phyloP scores from a whole-genome alignment of 116 monocot genomes.

The Papilionanthe hybrid region DNA sequence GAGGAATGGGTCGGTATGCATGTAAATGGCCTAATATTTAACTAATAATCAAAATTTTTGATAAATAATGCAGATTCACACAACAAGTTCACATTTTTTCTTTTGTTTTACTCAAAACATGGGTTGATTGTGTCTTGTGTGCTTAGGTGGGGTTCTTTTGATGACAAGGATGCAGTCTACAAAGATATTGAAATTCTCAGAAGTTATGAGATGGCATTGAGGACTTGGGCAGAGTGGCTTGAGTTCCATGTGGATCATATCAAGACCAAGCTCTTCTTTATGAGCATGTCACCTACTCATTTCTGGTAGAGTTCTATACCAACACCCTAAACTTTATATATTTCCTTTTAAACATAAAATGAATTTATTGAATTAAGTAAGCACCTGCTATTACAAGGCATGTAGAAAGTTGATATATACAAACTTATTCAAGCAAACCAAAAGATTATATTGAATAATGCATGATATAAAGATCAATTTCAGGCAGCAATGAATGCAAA shows the following conservation, averaged over 20 bases:
- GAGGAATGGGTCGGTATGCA: no score
- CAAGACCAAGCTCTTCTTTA: conserved; percentile 42
- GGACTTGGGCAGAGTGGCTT: conserved; percentile 68
- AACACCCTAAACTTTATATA: background rate
- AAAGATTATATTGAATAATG: no score
- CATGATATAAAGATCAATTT: no score
- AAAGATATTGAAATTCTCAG: conserved; percentile 48
- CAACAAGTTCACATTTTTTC: no score
- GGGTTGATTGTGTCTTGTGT: background rate
- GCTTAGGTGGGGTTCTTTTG: conserved; percentile 77
- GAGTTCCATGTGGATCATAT: conserved; percentile 37
- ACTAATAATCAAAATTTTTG: no score
- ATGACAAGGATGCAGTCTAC: conserved; percentile 47
- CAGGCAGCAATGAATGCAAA: no score
- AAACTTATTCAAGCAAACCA: no score
- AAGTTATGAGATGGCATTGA: conserved; percentile 63
- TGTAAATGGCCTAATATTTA: no score
- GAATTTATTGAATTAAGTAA: background rate
- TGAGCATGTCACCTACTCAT: conserved; percentile 85
- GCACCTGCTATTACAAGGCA: background rate
- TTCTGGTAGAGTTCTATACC: conserved; percentile 24
- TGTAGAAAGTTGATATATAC: background rate
- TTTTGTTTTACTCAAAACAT: no score
- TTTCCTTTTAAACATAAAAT: background rate
- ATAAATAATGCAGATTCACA: no score